A percentile compares a stretch with the other conserved stretches of the same genome.
Conservation (phyloP, 192 early-diverging fungal species). For the Mortierella antarctica region DNA sequence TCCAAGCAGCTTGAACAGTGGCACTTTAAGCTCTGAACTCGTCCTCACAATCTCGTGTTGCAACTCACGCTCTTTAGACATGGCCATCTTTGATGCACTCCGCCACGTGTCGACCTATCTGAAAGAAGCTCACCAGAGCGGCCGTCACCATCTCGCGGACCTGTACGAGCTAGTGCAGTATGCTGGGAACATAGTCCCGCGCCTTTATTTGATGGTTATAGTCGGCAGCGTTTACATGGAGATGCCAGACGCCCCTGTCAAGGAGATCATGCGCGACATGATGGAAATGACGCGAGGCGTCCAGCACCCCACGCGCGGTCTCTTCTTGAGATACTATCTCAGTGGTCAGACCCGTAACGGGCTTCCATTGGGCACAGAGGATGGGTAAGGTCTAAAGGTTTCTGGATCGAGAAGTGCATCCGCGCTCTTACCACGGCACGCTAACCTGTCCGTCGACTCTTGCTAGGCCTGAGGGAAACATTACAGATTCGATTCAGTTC, state of each 20-base stretch:
- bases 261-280: slow-evolving; percentile 99
- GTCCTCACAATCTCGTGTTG: neutral
- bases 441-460: neutral
- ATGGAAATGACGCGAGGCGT: slow-evolving; percentile 99
- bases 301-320: slow-evolving; percentile 97
- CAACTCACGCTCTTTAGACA: slow-evolving; percentile 65
- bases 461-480: slow-evolving; percentile 80
- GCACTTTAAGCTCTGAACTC: neutral
- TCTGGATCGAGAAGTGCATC: neutral
- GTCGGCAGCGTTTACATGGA: slow-evolving; percentile 98
- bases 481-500: slow-evolving; percentile 94
- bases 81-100: slow-evolving; percentile 98
- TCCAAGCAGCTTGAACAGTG: too few relatives aligned
- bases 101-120: slow-evolving; percentile 92
- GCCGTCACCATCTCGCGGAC: slow-evolving; percentile 86
- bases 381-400: slow-evolving; percentile 54
- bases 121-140: slow-evolving; percentile 88
- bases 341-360: slow-evolving; percentile 95
- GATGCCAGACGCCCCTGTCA: slow-evolving; percentile 90
- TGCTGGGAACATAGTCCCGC: slow-evolving; percentile 98
- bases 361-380: slow-evolving; percentile 80
- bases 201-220: slow-evolving; percentile 99
- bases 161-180: slow-evolving; percentile 99
- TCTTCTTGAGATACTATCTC: slow-evolving; percentile 97
- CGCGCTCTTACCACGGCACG: neutral